A percentile compares a stretch with the other conserved stretches of the same genome.
These are phyloP conservation scores for Cordia subcordata DNA, from an alignment of 257 asterid genomes.

Conservation along the genomic window DNA sequence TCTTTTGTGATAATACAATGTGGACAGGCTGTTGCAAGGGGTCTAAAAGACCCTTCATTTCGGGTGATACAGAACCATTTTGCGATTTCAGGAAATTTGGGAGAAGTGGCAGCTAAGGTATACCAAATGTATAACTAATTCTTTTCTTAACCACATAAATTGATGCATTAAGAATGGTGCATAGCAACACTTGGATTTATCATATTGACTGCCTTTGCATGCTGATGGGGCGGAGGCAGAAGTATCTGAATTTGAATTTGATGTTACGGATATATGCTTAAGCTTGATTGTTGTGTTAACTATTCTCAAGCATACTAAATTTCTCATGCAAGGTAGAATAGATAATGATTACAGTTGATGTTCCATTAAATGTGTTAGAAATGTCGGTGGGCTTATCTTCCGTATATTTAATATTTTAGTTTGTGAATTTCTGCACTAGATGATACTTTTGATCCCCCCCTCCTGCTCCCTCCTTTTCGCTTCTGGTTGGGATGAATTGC, in stretches of 20 bases:
- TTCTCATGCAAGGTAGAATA: neutral
- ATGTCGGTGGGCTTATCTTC: too few relatives aligned
- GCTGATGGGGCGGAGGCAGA: neutral
- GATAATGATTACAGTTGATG: too few relatives aligned
- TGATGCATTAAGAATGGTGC: neutral
- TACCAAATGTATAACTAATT: slow-evolving; percentile 23
- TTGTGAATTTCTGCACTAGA: too few relatives aligned
- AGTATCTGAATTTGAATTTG: neutral
- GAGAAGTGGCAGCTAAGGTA: slow-evolving; percentile 95
- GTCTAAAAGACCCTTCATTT: slow-evolving; percentile 91
- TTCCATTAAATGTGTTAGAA: too few relatives aligned
- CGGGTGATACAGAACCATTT: slow-evolving; percentile 96
- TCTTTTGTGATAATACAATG: slow-evolving; percentile 9
- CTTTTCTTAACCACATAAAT: neutral
- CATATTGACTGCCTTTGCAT: neutral
- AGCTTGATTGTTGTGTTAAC: neutral
- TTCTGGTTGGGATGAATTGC: too few relatives aligned
- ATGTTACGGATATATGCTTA: neutral
- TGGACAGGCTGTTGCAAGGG: slow-evolving; percentile 93
- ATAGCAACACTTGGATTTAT: neutral
- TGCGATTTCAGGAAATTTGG: slow-evolving; percentile 80
- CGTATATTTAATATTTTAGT: too few relatives aligned
- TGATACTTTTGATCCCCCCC: too few relatives aligned
- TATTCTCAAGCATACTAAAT: neutral
- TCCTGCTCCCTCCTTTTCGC: too few relatives aligned